Evolutionary conservation across 2,329 filamentous ascomycete genomes (phyloP).

Genomic region (Penicillium sp.): DNA sequence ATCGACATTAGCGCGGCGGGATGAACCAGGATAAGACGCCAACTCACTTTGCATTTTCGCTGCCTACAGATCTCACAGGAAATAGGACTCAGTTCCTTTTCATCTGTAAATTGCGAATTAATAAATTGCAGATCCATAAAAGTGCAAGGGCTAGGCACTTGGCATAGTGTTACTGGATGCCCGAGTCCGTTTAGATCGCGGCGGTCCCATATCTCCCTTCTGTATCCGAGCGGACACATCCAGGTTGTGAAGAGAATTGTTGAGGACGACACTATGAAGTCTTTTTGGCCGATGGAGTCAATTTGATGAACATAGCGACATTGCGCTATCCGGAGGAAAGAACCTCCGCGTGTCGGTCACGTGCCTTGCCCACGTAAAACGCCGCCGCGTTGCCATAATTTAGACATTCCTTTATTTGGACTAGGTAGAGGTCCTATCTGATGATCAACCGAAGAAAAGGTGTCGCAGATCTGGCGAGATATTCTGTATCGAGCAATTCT

Average conservation of each 20-base stretch:
- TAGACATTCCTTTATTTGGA: not conserved
- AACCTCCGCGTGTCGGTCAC: conserved; percentile 14
- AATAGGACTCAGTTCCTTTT: conserved; percentile 13
- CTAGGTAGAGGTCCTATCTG: not conserved
- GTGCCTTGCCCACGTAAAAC: not conserved
- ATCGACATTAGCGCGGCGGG: conserved; percentile 5
- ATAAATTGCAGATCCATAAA: conserved; percentile 2
- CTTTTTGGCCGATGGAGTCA: not conserved
- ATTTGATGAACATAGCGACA: not conserved
- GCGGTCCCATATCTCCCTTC: not conserved
- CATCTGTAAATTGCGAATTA: conserved; percentile 1
- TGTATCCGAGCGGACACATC: not conserved
- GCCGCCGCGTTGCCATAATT: not conserved
- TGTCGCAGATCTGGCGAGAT: not conserved
- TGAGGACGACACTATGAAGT: not conserved
- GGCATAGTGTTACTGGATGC: conserved; percentile 3
- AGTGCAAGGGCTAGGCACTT: conserved; percentile 2
- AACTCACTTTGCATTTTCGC: conserved; percentile 23
- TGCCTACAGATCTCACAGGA: conserved; percentile 24
- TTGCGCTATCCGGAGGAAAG: conserved; percentile 12
- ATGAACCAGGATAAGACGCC: not conserved
- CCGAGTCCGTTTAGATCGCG: conserved; percentile 10
- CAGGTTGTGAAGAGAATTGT: not conserved
- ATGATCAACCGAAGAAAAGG: not conserved
- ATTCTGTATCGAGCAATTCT: too few species aligned